phyloP scores from a whole-genome alignment of 495 filamentous ascomycete genomes.

The Trichoderma gamsii region DNA sequence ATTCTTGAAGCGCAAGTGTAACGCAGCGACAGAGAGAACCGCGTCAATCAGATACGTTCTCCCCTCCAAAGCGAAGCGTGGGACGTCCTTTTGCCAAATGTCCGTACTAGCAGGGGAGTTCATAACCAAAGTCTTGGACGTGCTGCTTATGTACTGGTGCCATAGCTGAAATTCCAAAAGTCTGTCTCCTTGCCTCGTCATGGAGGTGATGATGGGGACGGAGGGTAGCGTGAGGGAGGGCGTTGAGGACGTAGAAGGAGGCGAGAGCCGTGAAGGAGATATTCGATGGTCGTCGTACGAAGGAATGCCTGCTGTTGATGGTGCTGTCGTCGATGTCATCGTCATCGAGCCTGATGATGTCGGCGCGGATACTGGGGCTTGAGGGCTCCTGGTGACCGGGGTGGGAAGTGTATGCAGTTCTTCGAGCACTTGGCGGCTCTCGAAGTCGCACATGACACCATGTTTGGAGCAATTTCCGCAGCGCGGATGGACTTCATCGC shows the following conservation, averaged over 20 bases:
- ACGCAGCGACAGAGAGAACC: constrained; percentile 50
- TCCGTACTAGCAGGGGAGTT: constrained; percentile 40
- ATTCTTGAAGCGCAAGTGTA: constrained; percentile 43
- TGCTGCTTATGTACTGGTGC: constrained; percentile 50
- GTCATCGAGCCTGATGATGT: constrained; percentile 1
- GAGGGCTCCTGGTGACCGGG: constrained; percentile 1
- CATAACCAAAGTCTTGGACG: constrained; percentile 47
- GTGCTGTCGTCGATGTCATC: constrained; percentile 9
- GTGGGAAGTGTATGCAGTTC: constrained; percentile 26
- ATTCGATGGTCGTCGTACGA: not conserved
- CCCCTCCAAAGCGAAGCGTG: constrained; percentile 47
- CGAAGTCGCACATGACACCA: constrained; percentile 57
- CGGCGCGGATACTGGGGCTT: constrained; percentile 11
- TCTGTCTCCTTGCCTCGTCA: constrained; percentile 36
- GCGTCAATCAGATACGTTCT: constrained; percentile 49
- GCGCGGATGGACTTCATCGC: constrained; percentile 56
- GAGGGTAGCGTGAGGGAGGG: constrained; percentile 15
- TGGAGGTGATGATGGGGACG: constrained; percentile 24
- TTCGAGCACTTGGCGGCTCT: constrained; percentile 37
- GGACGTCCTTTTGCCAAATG: constrained; percentile 51
- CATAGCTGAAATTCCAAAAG: constrained; percentile 48
- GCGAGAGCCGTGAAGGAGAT: not conserved
- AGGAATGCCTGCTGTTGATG: constrained; percentile 25
- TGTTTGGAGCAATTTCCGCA: constrained; percentile 61
- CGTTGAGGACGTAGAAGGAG: not conserved